Evolutionary conservation across 225 moss, liverwort and hornwort genomes (phyloP), one percentile per base, ranked within the genome.

Genomic region (Bryum argenteum): DNA sequence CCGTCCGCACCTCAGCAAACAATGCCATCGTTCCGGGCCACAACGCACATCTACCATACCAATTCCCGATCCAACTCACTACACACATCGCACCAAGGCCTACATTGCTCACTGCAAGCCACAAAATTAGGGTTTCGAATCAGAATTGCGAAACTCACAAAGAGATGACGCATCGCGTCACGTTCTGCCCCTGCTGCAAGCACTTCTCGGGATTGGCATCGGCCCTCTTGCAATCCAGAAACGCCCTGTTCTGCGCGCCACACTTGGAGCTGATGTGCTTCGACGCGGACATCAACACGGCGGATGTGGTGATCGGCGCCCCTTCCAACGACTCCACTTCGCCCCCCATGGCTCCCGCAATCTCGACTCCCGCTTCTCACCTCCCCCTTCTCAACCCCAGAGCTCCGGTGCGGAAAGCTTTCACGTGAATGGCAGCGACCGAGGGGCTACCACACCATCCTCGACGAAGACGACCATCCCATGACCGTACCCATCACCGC

Each of bases 171-270:
- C 97, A 94, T 56, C 94, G 90, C 21, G 92, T 92, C 67, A 94
- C 94, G 42, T 77, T 48, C 79, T 94, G 94, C 12, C 97, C 97
- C 84, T 97, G 84, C 62, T 80, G 79, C 81, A 97, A 73, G 62
- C 92, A 97, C 64, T 80, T 90, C 82, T 97, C 94, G 23, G 94
- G 97, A 58, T 97, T 83, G 41, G 93, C 80, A 79, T 97, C 92
- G 26, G 73, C 66, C 26, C 90, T 82, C 70, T 97, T 97, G 88
- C 97, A 97, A 68, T 91, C 91, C 74, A 97, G 54, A 80, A 97
- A 97, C 33, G 90, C 89, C 39, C 89, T 67, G 75, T 97, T 94
- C 85, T 93, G 87, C 64, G 90, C 83, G 51, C 90, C 89, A 75
- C 97, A 97, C 80, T 78, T 91, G 64, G 88, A 71, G 9, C 65